Base-by-base conservation (phyloP, 1,284 basidiomycete genomes). In the Phlebopus sp. region DNA sequence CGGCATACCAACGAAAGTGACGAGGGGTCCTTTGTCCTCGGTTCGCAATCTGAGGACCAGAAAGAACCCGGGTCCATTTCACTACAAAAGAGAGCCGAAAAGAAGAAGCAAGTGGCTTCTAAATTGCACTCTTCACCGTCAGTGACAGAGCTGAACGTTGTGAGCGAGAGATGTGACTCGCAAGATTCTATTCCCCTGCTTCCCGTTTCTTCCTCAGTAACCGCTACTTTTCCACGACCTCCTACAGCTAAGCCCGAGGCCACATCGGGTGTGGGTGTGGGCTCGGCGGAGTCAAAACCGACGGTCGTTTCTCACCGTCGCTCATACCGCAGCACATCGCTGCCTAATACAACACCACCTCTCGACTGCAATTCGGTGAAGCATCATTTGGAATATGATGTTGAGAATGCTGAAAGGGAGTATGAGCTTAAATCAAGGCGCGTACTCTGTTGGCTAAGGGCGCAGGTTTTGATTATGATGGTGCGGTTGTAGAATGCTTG, bases 401-500 rank as follows among this genome's bases (percentile, higher is more conserved):
- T 82, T 52, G 74, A 76, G 43, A 67, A 70, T 35, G 67, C 77
- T 37, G 69, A 69, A 39, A 65, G 62, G 27, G 81, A 84, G 53
- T 87, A 89, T 54, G 78, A 82, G 36, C 62, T 68, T 40, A 86
- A 82, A 60, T 64, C 69, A 44, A 74, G 75, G 86, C 87, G 59
- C 47, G 78, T 69, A 18, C n/a, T 56, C 21, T 37, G 36, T 42
- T 38, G 42, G 46, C 53, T 27, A 23, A 34, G 32, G 8, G 35
- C 37, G 31, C 5, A 30, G 39, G 25, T 32, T 18, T 51, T 50
- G 29, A 49, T 41, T 56, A 23, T 46, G 51, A 36, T 27, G 29
- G 15, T 10, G 46, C 44, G 17, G 35, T 37, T 51, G 17, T 54
- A 88, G 86, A 47, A 66, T 82, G 15, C 63, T 89, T 27, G 78